A percentile compares a stretch with the other conserved stretches of the same genome.
These are phyloP conservation scores for Dillenia suffruticosa DNA, from an alignment of 164 flowering plant species.

Conservation along the genomic window DNA sequence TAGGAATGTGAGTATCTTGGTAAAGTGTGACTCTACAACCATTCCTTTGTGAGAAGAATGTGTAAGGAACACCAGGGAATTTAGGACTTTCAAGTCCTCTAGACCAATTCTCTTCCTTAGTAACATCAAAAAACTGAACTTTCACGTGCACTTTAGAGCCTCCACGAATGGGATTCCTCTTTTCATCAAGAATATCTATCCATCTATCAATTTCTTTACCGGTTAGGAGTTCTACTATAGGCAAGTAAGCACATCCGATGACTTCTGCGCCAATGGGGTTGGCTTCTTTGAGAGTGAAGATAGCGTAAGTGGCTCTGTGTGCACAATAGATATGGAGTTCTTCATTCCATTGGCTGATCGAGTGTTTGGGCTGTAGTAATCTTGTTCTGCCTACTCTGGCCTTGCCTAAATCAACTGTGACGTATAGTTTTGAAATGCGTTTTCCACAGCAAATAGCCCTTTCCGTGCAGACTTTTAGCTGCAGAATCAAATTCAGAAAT, in stretches of 20 bases:
- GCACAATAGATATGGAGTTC: slow-evolving; percentile 72
- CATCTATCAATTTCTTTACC: slow-evolving; percentile 55
- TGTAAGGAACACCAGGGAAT: slow-evolving; percentile 67
- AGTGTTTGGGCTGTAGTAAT: slow-evolving; percentile 27
- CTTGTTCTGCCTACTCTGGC: slow-evolving; percentile 64
- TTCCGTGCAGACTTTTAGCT: background rate
- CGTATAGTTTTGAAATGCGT: slow-evolving; percentile 37
- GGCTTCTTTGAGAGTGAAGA: slow-evolving; percentile 62
- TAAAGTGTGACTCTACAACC: slow-evolving; percentile 65
- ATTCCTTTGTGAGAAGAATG: slow-evolving; percentile 56
- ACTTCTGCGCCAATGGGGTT: slow-evolving; percentile 61
- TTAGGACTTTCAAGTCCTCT: slow-evolving; percentile 46
- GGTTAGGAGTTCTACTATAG: slow-evolving; percentile 37
- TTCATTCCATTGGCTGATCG: slow-evolving; percentile 62
- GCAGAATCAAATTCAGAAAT: no score
- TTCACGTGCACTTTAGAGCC: slow-evolving; percentile 59
- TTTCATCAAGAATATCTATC: slow-evolving; percentile 40
- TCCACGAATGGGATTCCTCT: slow-evolving; percentile 33
- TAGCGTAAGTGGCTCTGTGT: slow-evolving; percentile 51
- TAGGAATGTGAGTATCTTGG: slow-evolving; percentile 73
- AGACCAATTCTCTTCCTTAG: slow-evolving; percentile 40
- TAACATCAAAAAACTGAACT: slow-evolving; percentile 41
- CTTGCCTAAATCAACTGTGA: slow-evolving; percentile 52
- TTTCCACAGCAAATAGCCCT: slow-evolving; percentile 11
- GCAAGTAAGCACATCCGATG: slow-evolving; percentile 62